These are phyloP conservation scores for Nitzschia palea DNA, from an alignment of 108 stramenopile species.

Conservation along the genomic window DNA sequence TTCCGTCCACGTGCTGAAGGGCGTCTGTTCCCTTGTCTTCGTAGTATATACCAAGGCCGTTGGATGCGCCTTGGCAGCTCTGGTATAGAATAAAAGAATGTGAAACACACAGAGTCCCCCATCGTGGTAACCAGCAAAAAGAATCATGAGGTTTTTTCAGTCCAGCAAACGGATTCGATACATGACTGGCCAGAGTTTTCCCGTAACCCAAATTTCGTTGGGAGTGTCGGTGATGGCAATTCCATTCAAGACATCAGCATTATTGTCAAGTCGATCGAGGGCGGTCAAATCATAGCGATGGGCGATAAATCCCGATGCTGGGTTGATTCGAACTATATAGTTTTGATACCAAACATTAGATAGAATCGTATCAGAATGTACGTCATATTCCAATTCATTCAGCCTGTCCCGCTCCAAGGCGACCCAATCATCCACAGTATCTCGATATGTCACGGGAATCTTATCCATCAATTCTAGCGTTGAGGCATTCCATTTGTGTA, in stretches of 20 bases:
- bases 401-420: slow-evolving; percentile 17
- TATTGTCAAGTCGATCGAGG: background rate
- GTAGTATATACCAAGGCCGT: no score
- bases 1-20: no score
- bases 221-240: slow-evolving; percentile 73
- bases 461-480: slow-evolving; percentile 45
- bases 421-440: slow-evolving; percentile 30
- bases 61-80: no score
- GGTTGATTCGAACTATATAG: slow-evolving; percentile 79
- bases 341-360: slow-evolving; percentile 85
- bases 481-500: slow-evolving; percentile 78
- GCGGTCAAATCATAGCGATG: slow-evolving; percentile 72
- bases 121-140: no score
- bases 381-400: slow-evolving; percentile 77
- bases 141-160: no score
- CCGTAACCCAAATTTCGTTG: slow-evolving; percentile 73
- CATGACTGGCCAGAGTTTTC: slow-evolving; percentile 70
- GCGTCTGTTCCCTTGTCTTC: no score
- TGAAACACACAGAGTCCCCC: no score
- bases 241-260: slow-evolving; percentile 85
- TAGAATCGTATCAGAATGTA: background rate
- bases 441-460: slow-evolving; percentile 47
- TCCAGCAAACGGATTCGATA: slow-evolving; percentile 40
- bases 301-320: slow-evolving; percentile 63
- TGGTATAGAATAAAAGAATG: no score